Base-by-base conservation (phyloP, 23 red algal genomes). In the Gracilaria gracilis region DNA sequence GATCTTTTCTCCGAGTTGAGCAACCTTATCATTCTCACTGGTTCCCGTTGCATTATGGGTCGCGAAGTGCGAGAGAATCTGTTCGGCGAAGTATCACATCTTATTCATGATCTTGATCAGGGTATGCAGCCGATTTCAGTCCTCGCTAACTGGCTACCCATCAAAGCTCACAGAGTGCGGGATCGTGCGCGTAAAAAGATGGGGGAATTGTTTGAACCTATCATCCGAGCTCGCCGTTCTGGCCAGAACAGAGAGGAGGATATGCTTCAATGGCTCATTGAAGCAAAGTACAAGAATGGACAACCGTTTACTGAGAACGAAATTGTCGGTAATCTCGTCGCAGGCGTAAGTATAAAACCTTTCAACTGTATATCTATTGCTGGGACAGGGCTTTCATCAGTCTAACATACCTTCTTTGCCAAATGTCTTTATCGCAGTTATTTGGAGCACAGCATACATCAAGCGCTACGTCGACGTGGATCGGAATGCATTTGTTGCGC, bases 51-150 rank as follows among this genome's bases (percentile, higher is more conserved):
- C 71, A 92, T 99, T 28, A 95, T 99, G 94, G 97, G 97, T 27
- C 70, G 94, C 28, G 97, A 99, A 74, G 80, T 99, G 46, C 93
- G 97, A 36, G 97, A 99, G 35, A 87, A 99, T 49, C 80, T 99
- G 23, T 99, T 99, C 78, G 97, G 89, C 28, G 93, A 99, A 64
- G 97, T 99, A 19, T 93, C 87, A n/a, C 84, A 91, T 61, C 88
- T 98, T 50, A 88, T 94, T 46, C 92, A 94, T 72, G 92, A 96
- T 32, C 92, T 99, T 69, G 97, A 99, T 75, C 94, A 99, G 76
- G 97, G 97, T 7, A 99, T 99, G 97, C 94, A 99, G 84, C 94
- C 95, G n/a, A 86, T 99, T 57, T 95, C 91, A 54, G 91, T 99
- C 13, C 85, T 99, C 21, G 97, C 95, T 1, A 95, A 95, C n/a